Conservation (phyloP, 768 basidiomycete genomes). For the Amanita thiersii region DNA sequence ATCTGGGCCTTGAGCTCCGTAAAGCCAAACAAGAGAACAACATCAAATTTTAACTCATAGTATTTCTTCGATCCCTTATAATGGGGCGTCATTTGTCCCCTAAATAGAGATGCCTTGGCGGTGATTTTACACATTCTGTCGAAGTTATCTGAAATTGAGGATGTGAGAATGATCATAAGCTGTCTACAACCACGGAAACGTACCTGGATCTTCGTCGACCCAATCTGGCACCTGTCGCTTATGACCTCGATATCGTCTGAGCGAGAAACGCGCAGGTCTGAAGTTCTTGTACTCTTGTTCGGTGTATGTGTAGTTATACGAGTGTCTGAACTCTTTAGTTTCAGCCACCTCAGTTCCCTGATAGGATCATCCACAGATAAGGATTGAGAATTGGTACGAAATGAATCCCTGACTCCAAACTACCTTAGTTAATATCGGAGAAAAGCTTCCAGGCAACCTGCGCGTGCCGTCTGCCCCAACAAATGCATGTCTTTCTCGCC, state of each 20-base stretch:
- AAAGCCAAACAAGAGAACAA: slow-evolving; percentile 34
- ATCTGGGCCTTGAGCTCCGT: slow-evolving; percentile 40
- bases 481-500: neutral
- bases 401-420: too few relatives aligned
- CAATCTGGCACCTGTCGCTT: slow-evolving; percentile 12
- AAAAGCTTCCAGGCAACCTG: slow-evolving; percentile 9
- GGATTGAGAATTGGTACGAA: too few relatives aligned
- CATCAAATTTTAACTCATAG: slow-evolving; percentile 22
- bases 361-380: neutral
- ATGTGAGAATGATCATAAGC: slow-evolving; percentile 9
- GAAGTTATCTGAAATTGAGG: slow-evolving; percentile 24
- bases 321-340: slow-evolving; percentile 15
- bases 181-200: neutral
- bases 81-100: slow-evolving; percentile 3
- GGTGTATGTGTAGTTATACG: slow-evolving; percentile 5
- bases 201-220: slow-evolving; percentile 16
- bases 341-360: slow-evolving; percentile 18
- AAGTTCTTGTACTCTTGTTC: slow-evolving; percentile 8
- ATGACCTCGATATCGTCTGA: slow-evolving; percentile 16
- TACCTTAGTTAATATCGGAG: slow-evolving; percentile 10
- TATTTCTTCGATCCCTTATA: slow-evolving; percentile 10
- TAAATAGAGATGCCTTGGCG: slow-evolving; percentile 13
- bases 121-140: slow-evolving; percentile 18
- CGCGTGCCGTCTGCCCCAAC: slow-evolving; percentile 3
- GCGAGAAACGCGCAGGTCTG: slow-evolving; percentile 1